These are phyloP conservation scores for Trypanosoma scelopori DNA, from an alignment of 208 protist species.

Conservation along the genomic window DNA sequence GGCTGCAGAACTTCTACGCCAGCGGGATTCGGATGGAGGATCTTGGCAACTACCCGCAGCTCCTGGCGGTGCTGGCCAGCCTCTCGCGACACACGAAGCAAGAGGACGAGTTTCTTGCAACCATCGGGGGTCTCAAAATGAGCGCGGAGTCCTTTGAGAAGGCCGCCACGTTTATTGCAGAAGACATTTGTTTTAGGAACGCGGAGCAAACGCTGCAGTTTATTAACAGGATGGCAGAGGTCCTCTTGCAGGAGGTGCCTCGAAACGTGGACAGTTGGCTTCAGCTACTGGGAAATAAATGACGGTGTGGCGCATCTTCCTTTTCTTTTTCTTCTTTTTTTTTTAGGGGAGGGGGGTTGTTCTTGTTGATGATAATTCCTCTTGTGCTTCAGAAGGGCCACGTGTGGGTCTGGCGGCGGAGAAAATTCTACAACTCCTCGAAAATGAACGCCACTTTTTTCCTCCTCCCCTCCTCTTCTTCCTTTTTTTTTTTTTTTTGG, in stretches of 20 bases:
- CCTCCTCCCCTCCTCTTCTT: no score
- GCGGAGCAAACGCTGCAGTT: constrained; percentile 43
- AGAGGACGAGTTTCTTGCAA: constrained; percentile 29
- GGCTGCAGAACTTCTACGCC: constrained; percentile 21
- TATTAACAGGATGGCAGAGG: constrained; percentile 35
- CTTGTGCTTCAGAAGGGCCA: neutral
- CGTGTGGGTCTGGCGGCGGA: no score
- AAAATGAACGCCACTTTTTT: no score
- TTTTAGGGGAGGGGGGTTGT: neutral
- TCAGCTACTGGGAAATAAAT: constrained; percentile 39
- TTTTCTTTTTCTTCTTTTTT: constrained; percentile 16
- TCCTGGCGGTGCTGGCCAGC: constrained; percentile 30
- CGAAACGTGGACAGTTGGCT: constrained; percentile 58
- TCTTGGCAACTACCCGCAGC: constrained; percentile 26
- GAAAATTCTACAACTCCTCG: no score
- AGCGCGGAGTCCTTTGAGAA: constrained; percentile 32
- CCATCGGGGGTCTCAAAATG: constrained; percentile 29
- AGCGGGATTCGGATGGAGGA: constrained; percentile 28
- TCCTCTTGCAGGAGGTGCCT: constrained; percentile 35
- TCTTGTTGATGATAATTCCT: constrained; percentile 6
- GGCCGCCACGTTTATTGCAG: constrained; percentile 36
- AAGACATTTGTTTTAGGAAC: constrained; percentile 30
- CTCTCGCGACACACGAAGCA: constrained; percentile 25
- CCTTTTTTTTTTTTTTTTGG: neutral
- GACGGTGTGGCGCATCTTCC: neutral